Percentiles rank a stretch among this genome's conserved stretches.
Conservation (phyloP, 2,329 filamentous ascomycete species). For the Colletotrichum trifolii region DNA sequence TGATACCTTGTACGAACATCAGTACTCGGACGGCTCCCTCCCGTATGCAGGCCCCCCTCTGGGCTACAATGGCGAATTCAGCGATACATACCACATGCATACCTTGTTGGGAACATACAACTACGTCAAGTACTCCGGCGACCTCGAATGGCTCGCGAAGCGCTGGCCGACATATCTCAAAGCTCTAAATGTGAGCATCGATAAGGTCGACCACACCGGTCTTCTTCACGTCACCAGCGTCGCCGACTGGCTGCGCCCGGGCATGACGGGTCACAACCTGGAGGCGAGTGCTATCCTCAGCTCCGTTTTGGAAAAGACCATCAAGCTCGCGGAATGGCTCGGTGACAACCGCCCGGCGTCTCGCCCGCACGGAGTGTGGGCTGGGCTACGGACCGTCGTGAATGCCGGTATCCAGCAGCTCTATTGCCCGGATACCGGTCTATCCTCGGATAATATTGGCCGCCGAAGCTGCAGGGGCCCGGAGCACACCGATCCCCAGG, state of each 20-base stretch:
- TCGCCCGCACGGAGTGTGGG: slow-evolving; percentile 36
- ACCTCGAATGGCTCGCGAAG: slow-evolving; percentile 52
- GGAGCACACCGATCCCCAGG: slow-evolving; percentile 59
- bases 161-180: slow-evolving; percentile 59
- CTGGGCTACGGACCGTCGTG: slow-evolving; percentile 32
- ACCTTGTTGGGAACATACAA: slow-evolving; percentile 62
- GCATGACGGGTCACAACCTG: slow-evolving; percentile 61
- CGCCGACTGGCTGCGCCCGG: slow-evolving; percentile 63
- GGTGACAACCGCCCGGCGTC: slow-evolving; percentile 44
- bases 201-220: slow-evolving; percentile 49
- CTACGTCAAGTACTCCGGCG: slow-evolving; percentile 59
- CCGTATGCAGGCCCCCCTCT: slow-evolving; percentile 63
- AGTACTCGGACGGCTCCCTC: slow-evolving; percentile 55
- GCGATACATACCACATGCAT: slow-evolving; percentile 69
- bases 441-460: slow-evolving; percentile 60
- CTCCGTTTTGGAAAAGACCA: slow-evolving; percentile 59
- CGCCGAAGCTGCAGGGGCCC: slow-evolving; percentile 43
- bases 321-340: slow-evolving; percentile 57
- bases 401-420: slow-evolving; percentile 39
- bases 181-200: slow-evolving; percentile 47
- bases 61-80: slow-evolving; percentile 47
- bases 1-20: slow-evolving; percentile 52
- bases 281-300: slow-evolving; percentile 65
- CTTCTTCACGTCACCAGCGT: slow-evolving; percentile 60
- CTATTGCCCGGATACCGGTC: slow-evolving; percentile 41